Percentiles rank a stretch among this genome's conserved stretches.
Evolutionary conservation across 495 filamentous ascomycete species (phyloP).

Genomic region (Durotheca rogersii): DNA sequence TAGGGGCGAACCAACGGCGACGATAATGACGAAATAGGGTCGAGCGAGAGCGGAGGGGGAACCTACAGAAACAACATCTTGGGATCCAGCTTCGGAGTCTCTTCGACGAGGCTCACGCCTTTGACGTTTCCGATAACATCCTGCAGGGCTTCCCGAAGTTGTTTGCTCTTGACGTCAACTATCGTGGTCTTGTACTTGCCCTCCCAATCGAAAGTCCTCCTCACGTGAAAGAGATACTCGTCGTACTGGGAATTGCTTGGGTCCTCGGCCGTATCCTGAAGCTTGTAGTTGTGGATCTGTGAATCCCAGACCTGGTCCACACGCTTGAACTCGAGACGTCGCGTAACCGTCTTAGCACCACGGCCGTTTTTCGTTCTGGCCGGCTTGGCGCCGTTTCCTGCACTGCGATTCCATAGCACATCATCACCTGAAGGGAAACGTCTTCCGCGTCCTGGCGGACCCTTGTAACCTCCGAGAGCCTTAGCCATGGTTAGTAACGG

Average conservation of each 20-base stretch:
- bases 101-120: constrained; percentile 76
- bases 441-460: constrained; percentile 18
- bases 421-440: constrained; percentile 16
- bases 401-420: constrained; percentile 3
- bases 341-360: constrained; percentile 54
- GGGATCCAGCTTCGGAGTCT: constrained; percentile 76
- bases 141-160: constrained; percentile 68
- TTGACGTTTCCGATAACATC: constrained; percentile 82
- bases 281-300: constrained; percentile 78
- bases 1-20: not conserved
- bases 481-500: not conserved
- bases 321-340: constrained; percentile 77
- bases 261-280: constrained; percentile 76
- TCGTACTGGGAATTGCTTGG: constrained; percentile 73
- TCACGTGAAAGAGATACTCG: constrained; percentile 83
- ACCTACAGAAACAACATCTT: constrained; percentile 78
- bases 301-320: constrained; percentile 85
- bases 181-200: constrained; percentile 76
- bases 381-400: constrained; percentile 23
- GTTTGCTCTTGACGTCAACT: constrained; percentile 84
- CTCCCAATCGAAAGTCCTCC: constrained; percentile 84
- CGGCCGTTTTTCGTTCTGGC: constrained; percentile 46
- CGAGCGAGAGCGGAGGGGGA: not conserved
- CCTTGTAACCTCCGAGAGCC: constrained; percentile 1
- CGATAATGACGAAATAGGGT: not conserved